Evolutionary conservation across 164 flowering plant genomes (phyloP).

Genomic region (Tinospora cordifolia): DNA sequence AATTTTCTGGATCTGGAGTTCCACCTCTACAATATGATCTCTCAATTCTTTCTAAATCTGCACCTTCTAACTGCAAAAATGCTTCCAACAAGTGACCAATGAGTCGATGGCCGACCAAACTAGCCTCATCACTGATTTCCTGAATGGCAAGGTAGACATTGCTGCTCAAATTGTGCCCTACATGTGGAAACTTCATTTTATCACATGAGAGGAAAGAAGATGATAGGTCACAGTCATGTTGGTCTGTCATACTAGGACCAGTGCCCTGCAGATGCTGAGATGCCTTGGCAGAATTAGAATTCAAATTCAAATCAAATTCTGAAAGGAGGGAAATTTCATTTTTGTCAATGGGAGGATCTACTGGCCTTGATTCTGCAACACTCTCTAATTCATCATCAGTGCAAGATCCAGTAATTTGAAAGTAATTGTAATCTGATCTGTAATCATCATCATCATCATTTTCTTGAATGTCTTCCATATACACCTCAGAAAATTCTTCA

Average conservation of each 20-base stretch:
- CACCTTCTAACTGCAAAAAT: slow-evolving; percentile 31
- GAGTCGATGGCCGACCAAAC: slow-evolving; percentile 52
- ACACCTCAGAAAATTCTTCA: slow-evolving; percentile 55
- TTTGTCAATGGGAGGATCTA: background rate
- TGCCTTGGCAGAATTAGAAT: slow-evolving; percentile 6
- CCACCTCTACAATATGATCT: slow-evolving; percentile 41
- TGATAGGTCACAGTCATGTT: background rate
- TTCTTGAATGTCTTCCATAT: slow-evolving; percentile 52
- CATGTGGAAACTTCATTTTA: slow-evolving; percentile 13
- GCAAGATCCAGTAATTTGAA: slow-evolving; percentile 8
- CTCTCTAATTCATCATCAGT: slow-evolving; percentile 28
- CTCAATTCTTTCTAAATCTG: slow-evolving; percentile 26
- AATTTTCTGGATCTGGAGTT: slow-evolving; percentile 18
- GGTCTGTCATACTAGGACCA: slow-evolving; percentile 8
- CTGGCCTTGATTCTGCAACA: slow-evolving; percentile 34
- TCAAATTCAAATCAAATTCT: slow-evolving; percentile 6
- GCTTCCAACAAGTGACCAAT: slow-evolving; percentile 47
- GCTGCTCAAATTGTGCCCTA: slow-evolving; percentile 8
- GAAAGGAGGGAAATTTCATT: slow-evolving; percentile 4
- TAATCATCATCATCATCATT: slow-evolving; percentile 33
- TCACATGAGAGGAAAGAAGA: slow-evolving; percentile 8
- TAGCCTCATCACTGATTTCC: slow-evolving; percentile 60
- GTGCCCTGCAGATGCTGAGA: slow-evolving; percentile 8
- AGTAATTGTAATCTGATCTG: background rate
- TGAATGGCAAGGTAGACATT: slow-evolving; percentile 56